Conservation (phyloP, 257 asterid species). For the Datura wrightii region DNA sequence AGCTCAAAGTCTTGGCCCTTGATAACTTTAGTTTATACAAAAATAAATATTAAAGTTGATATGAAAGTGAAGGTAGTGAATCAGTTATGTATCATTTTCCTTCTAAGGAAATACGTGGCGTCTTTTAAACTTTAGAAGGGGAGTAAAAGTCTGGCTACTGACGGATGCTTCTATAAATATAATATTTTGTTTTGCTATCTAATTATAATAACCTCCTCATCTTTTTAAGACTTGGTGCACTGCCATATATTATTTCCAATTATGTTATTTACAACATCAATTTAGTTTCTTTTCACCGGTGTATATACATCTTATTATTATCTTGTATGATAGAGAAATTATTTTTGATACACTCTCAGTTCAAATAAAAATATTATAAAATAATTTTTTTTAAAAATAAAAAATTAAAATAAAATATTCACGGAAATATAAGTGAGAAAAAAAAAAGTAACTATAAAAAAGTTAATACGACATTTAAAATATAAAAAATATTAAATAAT, state of each 20-base stretch:
- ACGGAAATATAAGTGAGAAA: too few relatives aligned
- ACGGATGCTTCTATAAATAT: neutral
- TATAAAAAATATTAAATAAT: too few relatives aligned
- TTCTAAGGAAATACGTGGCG: neutral
- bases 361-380: too few relatives aligned
- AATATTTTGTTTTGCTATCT: neutral
- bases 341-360: too few relatives aligned
- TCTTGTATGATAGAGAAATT: too few relatives aligned
- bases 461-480: too few relatives aligned
- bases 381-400: too few relatives aligned
- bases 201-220: neutral
- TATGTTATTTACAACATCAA: neutral
- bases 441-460: too few relatives aligned
- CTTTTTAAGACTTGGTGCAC: neutral
- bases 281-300: too few relatives aligned
- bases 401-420: too few relatives aligned
- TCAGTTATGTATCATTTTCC: slow-evolving; percentile 5
- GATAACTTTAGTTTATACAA: neutral
- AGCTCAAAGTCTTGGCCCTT: neutral
- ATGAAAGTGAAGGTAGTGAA: neutral
- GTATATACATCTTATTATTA: too few relatives aligned
- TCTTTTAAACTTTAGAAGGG: neutral
- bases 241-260: neutral
- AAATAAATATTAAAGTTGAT: neutral
- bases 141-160: neutral